phyloP scores from a whole-genome alignment of 1,284 basidiomycete genomes.

The Ceratobasidium sp. region DNA sequence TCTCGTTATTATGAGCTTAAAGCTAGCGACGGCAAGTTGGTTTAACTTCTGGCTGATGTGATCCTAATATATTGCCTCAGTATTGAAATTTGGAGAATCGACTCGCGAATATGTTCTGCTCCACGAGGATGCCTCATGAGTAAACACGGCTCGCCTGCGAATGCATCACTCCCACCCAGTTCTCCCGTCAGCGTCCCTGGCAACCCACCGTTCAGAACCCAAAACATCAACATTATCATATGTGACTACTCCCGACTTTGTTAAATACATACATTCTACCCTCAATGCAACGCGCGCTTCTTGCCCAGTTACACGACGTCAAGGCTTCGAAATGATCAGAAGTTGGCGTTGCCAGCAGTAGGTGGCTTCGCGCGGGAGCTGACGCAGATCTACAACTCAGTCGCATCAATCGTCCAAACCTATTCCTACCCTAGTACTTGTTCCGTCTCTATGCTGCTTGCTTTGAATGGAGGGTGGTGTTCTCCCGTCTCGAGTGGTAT shows the following conservation, averaged over 20 bases:
- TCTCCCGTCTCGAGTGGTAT: not conserved
- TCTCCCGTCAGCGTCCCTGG: not conserved
- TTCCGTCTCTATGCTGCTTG: conserved; percentile 1
- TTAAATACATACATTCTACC: not conserved
- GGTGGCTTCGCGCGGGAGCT: not conserved
- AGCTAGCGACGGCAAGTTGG: conserved; percentile 81
- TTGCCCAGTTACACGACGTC: not conserved
- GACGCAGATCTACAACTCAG: not conserved
- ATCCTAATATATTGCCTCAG: conserved; percentile 60
- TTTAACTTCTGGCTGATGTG: not conserved
- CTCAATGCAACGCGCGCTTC: conserved; percentile 21
- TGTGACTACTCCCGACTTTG: not conserved
- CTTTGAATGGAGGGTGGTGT: not conserved
- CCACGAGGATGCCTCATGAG: conserved; percentile 73
- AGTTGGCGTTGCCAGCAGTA: not conserved
- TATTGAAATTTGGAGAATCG: conserved; percentile 92
- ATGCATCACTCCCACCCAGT: not conserved
- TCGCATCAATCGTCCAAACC: conserved; percentile 11
- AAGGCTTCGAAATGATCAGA: not conserved
- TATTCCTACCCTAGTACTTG: not conserved
- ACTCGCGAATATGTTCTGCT: conserved; percentile 89
- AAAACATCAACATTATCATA: not conserved
- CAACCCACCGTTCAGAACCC: not conserved
- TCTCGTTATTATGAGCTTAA: conserved; percentile 93
- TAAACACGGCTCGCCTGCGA: not conserved